Percentiles rank a stretch among this genome's conserved stretches.
These are phyloP conservation scores for Rhizopogon parksii DNA, from an alignment of 1,284 basidiomycete species.

Conservation along the genomic window DNA sequence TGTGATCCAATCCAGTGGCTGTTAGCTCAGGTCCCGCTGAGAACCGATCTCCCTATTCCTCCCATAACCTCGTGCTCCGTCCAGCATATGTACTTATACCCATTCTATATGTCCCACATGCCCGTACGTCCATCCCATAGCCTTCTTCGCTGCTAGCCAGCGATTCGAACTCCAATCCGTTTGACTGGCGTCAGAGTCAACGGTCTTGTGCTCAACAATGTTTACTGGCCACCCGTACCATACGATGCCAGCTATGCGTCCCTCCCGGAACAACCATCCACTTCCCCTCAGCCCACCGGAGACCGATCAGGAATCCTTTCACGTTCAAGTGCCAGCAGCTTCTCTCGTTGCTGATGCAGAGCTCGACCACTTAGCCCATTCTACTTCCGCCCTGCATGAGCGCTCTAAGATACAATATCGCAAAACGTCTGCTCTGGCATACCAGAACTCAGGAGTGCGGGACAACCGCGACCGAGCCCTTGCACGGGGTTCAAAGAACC, in stretches of 20 bases:
- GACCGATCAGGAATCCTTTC: conserved; percentile 37
- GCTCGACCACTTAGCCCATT: conserved; percentile 12
- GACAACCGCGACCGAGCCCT: conserved; percentile 42
- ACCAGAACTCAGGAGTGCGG: conserved; percentile 46
- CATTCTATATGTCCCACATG: not conserved
- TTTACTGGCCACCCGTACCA: conserved; percentile 38
- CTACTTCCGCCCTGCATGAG: conserved; percentile 21
- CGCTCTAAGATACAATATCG: conserved; percentile 34
- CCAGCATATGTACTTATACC: conserved; percentile 9
- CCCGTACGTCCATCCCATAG: not conserved
- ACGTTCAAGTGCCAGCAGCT: conserved; percentile 13
- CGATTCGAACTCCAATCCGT: not conserved
- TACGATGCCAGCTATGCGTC: conserved; percentile 35
- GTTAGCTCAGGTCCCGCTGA: conserved; percentile 15
- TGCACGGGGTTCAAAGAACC: conserved; percentile 44
- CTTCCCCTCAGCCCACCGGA: conserved; percentile 49
- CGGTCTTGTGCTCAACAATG: not conserved
- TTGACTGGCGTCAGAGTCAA: conserved; percentile 1
- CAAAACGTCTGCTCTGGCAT: conserved; percentile 47
- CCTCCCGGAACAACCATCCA: conserved; percentile 31
- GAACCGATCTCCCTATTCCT: conserved; percentile 13
- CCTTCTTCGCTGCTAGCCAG: conserved; percentile 3
- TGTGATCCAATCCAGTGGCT: conserved; percentile 10
- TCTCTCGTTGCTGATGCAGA: conserved; percentile 20
- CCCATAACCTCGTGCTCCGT: conserved; percentile 20